Evolutionary conservation across 1,284 basidiomycete genomes (phyloP), one percentile per base, ranked within the genome.

Genomic region (Marasmius fiardii): DNA sequence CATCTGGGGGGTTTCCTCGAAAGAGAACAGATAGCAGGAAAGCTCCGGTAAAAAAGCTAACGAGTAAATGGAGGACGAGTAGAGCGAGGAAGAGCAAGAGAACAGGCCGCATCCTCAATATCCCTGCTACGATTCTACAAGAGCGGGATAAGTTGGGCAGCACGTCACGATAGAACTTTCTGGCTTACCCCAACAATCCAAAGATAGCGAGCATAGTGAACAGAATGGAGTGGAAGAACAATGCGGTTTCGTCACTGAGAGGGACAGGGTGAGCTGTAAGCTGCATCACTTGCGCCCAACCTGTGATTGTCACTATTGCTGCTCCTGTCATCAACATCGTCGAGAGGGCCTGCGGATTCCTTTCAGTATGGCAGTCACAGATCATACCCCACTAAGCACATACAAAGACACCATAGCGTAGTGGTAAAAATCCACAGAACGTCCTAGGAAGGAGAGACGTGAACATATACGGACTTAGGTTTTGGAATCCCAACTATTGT

Each of bases 391-490:
- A 20, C 54, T 45, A 18, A 21, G 28, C 14, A 73, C 75, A 72
- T 60, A 85, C 73, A 67, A 85, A 81, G 45, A 84, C 82, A 57
- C 80, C 83, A 39, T 79, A 68, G 55, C 82, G 75, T 63, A 86
- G 80, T 39, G 83, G 80, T 60, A 86, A 74, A 65, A 82, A 85
- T 68, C 76, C 83, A 68, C 80, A 84, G 68, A 84, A 86, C 10
- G 34, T n/a, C 50, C 49, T 33, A 6, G 34, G 33, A 21, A 41
- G 24, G 41, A 34, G 31, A 12, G n/a, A n/a, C n/a, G 52, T 5
- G 21, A 31, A 43, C 24, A 11, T 43, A 16, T 18, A 31, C 31
- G 26, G 18, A 33, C n/a, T 11, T 18, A 33, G 20, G 11, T 14
- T n/a, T n/a, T n/a, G n/a, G n/a, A n/a, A n/a, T n/a, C n/a, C n/a